Evolutionary conservation across 345 rosid genomes (phyloP), one percentile per base, ranked within the genome.

Genomic region (Jatropha curcas): DNA sequence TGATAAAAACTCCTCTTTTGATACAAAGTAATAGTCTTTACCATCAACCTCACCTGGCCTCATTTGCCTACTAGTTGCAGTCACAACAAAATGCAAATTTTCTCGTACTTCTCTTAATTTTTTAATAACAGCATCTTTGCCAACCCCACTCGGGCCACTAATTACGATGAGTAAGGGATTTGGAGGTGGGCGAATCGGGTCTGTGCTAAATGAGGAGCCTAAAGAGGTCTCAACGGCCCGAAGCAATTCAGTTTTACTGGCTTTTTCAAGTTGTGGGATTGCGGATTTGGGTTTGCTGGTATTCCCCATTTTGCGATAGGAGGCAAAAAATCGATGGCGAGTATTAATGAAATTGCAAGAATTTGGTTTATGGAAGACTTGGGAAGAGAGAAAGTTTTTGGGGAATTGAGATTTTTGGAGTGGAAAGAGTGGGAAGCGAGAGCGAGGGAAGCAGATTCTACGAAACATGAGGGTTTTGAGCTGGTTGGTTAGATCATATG

Each of bases 111-210:
- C 91, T 58, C 86, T 81, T 65, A 94, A 85, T 52, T 83, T 85
- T 22, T 71, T 87, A 74, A 94, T 92, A 53, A 94, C 90, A 3
- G 98, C 90, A 64, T 94, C 98, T 81, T 94, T 94, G 17, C 98
- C 98, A 0, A 90, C 98, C 27, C 98, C 97, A 55, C 97, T 92
- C 0, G 98, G 97, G 10, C 98, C 98, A 33, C 95, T 87, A 27
- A 94, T 86, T 4, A 94, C 98, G 35, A 92, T 79, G 67, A 94
- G 64, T 74, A 92, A 58, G 63, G 96, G 93, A 41, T 77, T 84
- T 20, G 93, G 92, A 7, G 81, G 37, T 1, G 90, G 95, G 75
- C 63, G 37, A 34, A 81, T 76, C 0, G 95, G 90, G 52, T 80
- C 71, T 0, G 65, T 4, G 41, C 73, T 77, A 73, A 94, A 90